Conservation (phyloP, 78 protist species). For the Bodo saltans region DNA sequence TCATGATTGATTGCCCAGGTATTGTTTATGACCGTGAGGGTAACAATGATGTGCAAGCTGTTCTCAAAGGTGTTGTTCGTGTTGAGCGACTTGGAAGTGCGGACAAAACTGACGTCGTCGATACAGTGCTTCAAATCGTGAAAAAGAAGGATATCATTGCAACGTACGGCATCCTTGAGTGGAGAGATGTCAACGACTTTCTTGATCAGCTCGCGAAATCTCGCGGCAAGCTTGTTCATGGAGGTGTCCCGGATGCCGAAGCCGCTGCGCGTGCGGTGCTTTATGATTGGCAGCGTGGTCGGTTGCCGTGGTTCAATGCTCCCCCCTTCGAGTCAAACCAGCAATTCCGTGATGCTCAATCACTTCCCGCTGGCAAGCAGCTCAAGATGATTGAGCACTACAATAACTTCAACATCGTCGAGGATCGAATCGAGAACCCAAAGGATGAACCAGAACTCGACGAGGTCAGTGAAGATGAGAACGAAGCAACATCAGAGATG, state of each 20-base stretch:
- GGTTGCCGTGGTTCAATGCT: constrained; percentile 79
- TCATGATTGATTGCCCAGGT: constrained; percentile 98
- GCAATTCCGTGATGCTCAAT: neutral
- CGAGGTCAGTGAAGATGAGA: neutral
- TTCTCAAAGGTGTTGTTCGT: constrained; percentile 76
- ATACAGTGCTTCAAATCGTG: constrained; percentile 64
- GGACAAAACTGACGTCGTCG: constrained; percentile 53
- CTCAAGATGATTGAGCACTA: neutral
- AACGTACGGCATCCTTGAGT: constrained; percentile 70
- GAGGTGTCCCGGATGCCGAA: constrained; percentile 80
- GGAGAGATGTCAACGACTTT: constrained; percentile 78
- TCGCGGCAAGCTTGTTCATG: constrained; percentile 67
- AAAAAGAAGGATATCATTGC: constrained; percentile 67
- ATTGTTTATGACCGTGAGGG: constrained; percentile 72
- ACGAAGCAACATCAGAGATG: neutral
- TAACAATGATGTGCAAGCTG: constrained; percentile 65
- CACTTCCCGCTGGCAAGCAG: neutral
- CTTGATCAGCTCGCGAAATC: constrained; percentile 54
- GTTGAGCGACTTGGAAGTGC: constrained; percentile 80
- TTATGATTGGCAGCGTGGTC: constrained; percentile 88
- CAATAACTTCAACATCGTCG: constrained; percentile 27
- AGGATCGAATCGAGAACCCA: constrained; percentile 2
- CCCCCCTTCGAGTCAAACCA: constrained; percentile 65
- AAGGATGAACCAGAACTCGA: constrained; percentile 19
- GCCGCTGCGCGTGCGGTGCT: constrained; percentile 80